A percentile compares a stretch with the other conserved stretches of the same genome.
Evolutionary conservation across 345 rosid species (phyloP).

Genomic region (Camelina laxa): DNA sequence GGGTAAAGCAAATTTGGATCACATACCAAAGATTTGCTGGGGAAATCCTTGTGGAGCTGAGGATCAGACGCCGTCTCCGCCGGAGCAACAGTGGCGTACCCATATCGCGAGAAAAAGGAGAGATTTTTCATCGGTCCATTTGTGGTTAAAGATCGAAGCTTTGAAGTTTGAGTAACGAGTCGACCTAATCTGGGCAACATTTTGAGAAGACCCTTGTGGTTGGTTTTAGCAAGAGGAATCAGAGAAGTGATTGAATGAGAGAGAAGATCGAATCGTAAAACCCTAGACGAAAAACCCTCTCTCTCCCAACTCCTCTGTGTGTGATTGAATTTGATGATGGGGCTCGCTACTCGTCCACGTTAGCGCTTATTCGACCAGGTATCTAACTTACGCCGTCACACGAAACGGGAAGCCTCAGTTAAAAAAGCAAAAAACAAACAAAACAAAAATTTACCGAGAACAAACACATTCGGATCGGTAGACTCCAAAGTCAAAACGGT

Average conservation of each 20-base stretch:
- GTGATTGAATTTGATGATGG: conserved; percentile 2
- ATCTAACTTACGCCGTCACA: conserved; percentile 26
- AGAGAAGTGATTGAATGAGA: not conserved
- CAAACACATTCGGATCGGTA: no score
- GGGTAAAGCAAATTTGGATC: not conserved
- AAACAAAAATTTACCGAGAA: no score
- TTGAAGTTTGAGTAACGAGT: conserved; percentile 46
- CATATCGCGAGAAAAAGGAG: conserved; percentile 41
- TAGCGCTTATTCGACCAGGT: conserved; percentile 22
- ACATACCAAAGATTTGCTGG: conserved; percentile 52
- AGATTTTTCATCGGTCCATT: conserved; percentile 37
- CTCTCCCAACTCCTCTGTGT: not conserved
- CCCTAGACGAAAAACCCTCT: conserved; percentile 37
- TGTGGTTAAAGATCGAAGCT: conserved; percentile 45
- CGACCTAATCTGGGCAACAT: conserved; percentile 74
- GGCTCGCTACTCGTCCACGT: conserved; percentile 33
- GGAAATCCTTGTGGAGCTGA: conserved; percentile 40
- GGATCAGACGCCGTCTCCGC: conserved; percentile 29
- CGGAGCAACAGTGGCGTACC: conserved; percentile 56
- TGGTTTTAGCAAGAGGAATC: not conserved
- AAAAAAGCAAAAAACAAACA: no score
- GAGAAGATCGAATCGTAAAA: conserved; percentile 26
- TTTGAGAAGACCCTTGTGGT: not conserved
- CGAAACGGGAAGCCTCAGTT: no score
- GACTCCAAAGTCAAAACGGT: no score